These are phyloP conservation scores for Orbilia blumenaviensis DNA, from an alignment of 2,329 filamentous ascomycete species.

Conservation along the genomic window DNA sequence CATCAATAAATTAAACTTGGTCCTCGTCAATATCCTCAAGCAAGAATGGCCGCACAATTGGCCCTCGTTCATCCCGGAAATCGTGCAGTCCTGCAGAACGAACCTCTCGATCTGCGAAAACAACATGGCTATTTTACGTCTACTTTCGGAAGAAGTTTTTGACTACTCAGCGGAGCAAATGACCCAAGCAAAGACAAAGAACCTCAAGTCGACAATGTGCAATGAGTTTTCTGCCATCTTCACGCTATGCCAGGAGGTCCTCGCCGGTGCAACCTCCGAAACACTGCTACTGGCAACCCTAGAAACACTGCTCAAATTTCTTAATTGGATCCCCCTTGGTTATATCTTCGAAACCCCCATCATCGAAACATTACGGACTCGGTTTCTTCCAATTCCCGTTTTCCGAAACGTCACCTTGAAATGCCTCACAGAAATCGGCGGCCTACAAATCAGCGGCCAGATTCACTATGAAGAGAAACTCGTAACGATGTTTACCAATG, in stretches of 20 bases:
- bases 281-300: slow-evolving; percentile 95
- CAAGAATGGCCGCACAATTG: slow-evolving; percentile 99
- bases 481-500: slow-evolving; percentile 98
- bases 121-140: slow-evolving; percentile 97
- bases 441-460: slow-evolving; percentile 81
- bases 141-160: slow-evolving; percentile 97
- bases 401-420: slow-evolving; percentile 97
- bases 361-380: slow-evolving; percentile 90
- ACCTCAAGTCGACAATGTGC: slow-evolving; percentile 98
- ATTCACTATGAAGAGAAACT: slow-evolving; percentile 91
- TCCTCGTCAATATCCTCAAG: slow-evolving; percentile 96
- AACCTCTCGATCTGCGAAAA: slow-evolving; percentile 98
- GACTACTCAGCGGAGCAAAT: slow-evolving; percentile 99
- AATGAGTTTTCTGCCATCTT: slow-evolving; percentile 98
- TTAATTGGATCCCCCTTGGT: slow-evolving; percentile 98
- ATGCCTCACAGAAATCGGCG: slow-evolving; percentile 95
- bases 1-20: slow-evolving; percentile 97
- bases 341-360: slow-evolving; percentile 98
- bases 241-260: slow-evolving; percentile 93
- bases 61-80: slow-evolving; percentile 99
- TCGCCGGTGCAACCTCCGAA: slow-evolving; percentile 86
- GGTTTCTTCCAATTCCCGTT: slow-evolving; percentile 91
- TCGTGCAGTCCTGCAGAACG: slow-evolving; percentile 93
- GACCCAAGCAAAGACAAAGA: slow-evolving; percentile 97
- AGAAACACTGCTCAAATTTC: slow-evolving; percentile 92